Evolutionary conservation across 257 asterid species (phyloP).

Genomic region (Fraxinus quadrangulata): DNA sequence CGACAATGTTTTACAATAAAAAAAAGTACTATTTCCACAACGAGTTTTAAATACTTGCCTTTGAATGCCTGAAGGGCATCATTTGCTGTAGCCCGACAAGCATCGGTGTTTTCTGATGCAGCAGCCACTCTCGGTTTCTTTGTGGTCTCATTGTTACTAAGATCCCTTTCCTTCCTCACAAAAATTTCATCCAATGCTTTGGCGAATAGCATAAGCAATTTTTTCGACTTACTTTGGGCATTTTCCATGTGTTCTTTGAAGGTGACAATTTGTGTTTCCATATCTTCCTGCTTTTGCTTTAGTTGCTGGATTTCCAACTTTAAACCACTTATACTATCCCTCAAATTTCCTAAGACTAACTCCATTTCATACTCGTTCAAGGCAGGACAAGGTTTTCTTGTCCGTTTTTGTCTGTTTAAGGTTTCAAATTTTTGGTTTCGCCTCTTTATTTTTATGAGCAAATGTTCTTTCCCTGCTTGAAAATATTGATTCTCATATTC

Average conservation of each 20-base stretch:
- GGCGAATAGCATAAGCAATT: constrained; percentile 24
- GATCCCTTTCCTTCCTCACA: constrained; percentile 5
- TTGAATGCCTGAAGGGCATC: neutral
- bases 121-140: constrained; percentile 24
- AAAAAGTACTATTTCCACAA: neutral
- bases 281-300: constrained; percentile 31
- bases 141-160: neutral
- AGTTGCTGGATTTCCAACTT: constrained; percentile 39
- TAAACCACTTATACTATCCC: constrained; percentile 16
- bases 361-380: neutral
- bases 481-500: constrained; percentile 53
- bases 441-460: constrained; percentile 51
- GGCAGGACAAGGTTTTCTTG: neutral
- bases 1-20: neutral
- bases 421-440: constrained; percentile 19
- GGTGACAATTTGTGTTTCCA: constrained; percentile 26
- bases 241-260: constrained; percentile 18
- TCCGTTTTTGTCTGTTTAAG: neutral
- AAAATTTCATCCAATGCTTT: constrained; percentile 22
- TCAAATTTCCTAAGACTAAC: constrained; percentile 22
- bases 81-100: neutral
- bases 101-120: constrained; percentile 4
- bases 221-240: constrained; percentile 16
- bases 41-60: neutral
- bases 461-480: constrained; percentile 43